Evolutionary conservation across 192 early-diverging fungal species (phyloP), one percentile per base, ranked within the genome.

Genomic region (Coemansia sp.): DNA sequence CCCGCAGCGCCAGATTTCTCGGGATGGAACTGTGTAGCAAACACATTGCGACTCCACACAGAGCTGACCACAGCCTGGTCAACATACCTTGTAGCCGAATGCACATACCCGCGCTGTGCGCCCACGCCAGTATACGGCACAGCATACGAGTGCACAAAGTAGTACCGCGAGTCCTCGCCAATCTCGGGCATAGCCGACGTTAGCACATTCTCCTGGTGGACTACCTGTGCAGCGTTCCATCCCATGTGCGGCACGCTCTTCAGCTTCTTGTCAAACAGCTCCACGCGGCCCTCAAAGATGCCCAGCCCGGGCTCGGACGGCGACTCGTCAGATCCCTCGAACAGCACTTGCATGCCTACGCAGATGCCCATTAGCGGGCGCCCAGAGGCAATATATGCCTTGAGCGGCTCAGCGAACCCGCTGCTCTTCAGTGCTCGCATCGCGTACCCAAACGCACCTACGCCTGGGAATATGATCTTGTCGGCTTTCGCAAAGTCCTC

Each of bases 181-280:
- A 89, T 75, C 29, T 75, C 76, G 13, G 82, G 82, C 18, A 40
- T 34, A 6, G 61, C 44, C 41, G 58, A 33, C 27, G 61, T 69
- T 10, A 38, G n/a, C 8, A 38, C 44, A 29, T 64, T 31, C 36
- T 47, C 43, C 1, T 49, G 20, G 55, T 72, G 67, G 12, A 72
- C 78, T 2, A 73, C 61, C 33, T 74, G 74, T 7, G 78, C 78
- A 40, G 66, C 63, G 55, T 99, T 99, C 97, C 97, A 98, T 12
- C 97, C 98, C 89, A 99, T 98, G 78, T 99, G 98, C 7, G 98
- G 98, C 31, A 99, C 98, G 0, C 94, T 69, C 78, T 99, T 98
- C 44, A 75, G 87, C 4, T 68, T 53, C 52, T 66, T 72, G 76
- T 91, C 82, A 78, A 98, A 97, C 27, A 85, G 76, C 22, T 66